Base-by-base conservation (phyloP, 2,329 filamentous ascomycete genomes). In the Pseudomassariella vexata region DNA sequence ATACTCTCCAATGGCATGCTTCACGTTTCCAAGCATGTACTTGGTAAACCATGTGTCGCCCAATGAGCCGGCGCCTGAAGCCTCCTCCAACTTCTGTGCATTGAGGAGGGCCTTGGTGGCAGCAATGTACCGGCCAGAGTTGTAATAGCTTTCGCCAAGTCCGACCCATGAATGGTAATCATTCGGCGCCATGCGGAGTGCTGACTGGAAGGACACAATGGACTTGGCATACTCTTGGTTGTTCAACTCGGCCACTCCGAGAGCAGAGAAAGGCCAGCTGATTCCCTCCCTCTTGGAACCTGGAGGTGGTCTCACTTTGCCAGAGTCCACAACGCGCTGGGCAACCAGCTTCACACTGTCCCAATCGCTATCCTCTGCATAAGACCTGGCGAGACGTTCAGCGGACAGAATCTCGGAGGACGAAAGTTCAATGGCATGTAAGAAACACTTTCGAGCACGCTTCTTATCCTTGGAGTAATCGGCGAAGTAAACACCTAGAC, bases 101-200 rank as follows among this genome's bases (percentile, higher is more conserved):
- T 94, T 84, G 20, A 85, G 68, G 44, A 96, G 92, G 1, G 92
- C 88, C 51, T 92, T 90, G 4, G 84, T 86, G 1, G 92, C 90
- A n/a, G 92, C 90, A 38, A 95, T 84, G 50, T 94, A 94, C 40
- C 90, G 75, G 8, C 92, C 90, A 11, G 89, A 94, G 46, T 85
- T 92, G 53, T 95, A 84, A 51, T 98, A 98, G 51, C 88, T 94
- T 61, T 98, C 92, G n/a, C 90, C 92, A 2, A 98, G 70, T 1
- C 92, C 92, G 16, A 98, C 85, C 78, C 90, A 98, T 0, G 86
- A 94, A 59, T 98, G 84, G 50, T 96, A 96, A 56, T 96, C 87
- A 24, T 81, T 68, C 0, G 89, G 87, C 2, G 79, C 76, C 28
- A 95, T 85, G 32, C 90, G 74, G 20, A 98, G 66, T 9, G 92